Base-by-base conservation (phyloP, 208 protist species). In the Trypanosoma cruzi region DNA sequence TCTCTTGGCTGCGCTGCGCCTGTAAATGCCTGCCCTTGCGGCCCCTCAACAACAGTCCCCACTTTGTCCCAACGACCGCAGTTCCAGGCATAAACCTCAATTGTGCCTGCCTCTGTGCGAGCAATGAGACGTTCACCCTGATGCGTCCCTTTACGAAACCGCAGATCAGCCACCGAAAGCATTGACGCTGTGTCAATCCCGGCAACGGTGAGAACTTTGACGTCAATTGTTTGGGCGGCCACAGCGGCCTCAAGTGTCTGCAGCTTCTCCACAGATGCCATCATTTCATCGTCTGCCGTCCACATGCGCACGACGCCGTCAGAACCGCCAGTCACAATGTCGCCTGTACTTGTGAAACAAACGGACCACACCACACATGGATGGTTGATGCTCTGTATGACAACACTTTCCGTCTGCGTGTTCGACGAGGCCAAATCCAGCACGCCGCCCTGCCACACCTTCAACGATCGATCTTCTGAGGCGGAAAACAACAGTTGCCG, bases 291-390 rank as follows among this genome's bases (percentile, higher is more conserved):
- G 52, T 88, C 56, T 31, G 75, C 68, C 3, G 94, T 97, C 83
- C 94, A 98, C 11, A 98, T 59, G n/a, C 96, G 83, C 37, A 91
- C 81, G 1, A 86, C 60, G 46, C 94, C 88, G 70, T 99, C 97
- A 0, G 85, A 70, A 42, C 90, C 82, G 42, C 86, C 97, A 10
- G 85, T 90, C 32, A 85, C 73, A 56, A 98, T 75, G 32, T 95
- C 94, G 4, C 75, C 75, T 44, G 81, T 81, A 0, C 58, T 37
- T 2, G 87, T 71, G 1, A 68, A 71, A 22, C 88, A 79, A 18
- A 98, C 90, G 40, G 79, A 76, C 94, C 95, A 99, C 6, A 99
- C 88, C 14, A 89, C 85, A 62, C 79, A 86, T 11, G 94, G 96
- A 66, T 97, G 86, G 42, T 75, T 71, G 32, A 98, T 89, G 2